phyloP scores from a whole-genome alignment of 805 yeast genomes.

The Hanseniaspora valbyensis region DNA sequence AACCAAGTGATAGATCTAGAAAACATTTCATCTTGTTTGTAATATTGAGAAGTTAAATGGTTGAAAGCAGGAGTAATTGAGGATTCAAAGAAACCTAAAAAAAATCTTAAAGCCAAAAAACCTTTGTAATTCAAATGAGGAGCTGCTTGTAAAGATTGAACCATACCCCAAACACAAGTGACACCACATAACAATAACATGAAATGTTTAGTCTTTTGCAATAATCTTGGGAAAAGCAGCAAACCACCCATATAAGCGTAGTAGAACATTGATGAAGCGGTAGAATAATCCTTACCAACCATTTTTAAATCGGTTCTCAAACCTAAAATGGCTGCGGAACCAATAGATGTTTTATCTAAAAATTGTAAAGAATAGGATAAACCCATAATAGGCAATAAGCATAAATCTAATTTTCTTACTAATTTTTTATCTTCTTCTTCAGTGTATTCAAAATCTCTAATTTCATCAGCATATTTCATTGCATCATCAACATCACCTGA shows the following conservation, averaged over 20 bases:
- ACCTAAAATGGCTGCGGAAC: conserved; percentile 46
- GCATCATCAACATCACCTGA: conserved; percentile 39
- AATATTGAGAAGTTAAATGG: conserved; percentile 48
- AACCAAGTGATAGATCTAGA: conserved; percentile 36
- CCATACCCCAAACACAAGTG: conserved; percentile 51
- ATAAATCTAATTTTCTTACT: conserved; percentile 41
- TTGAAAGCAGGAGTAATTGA: conserved; percentile 48
- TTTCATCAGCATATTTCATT: conserved; percentile 32
- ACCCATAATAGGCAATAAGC: conserved; percentile 41
- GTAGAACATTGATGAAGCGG: conserved; percentile 53
- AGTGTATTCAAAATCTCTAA: conserved; percentile 26
- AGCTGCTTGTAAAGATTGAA: conserved; percentile 45
- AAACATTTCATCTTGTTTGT: conserved; percentile 38
- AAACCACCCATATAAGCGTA: conserved; percentile 46
- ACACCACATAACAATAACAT: conserved; percentile 39
- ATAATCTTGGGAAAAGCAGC: conserved; percentile 32
- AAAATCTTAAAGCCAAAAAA: conserved; percentile 37
- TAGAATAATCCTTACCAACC: conserved; percentile 36
- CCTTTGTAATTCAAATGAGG: conserved; percentile 37
- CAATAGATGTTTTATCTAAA: conserved; percentile 48
- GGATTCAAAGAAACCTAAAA: conserved; percentile 44
- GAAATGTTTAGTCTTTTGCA: conserved; percentile 45
- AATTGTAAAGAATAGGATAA: conserved; percentile 41
- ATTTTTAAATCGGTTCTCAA: conserved; percentile 36
- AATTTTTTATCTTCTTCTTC: conserved; percentile 30